phyloP scores from a whole-genome alignment of 2,329 filamentous ascomycete species.

The Exophiala calicioides region DNA sequence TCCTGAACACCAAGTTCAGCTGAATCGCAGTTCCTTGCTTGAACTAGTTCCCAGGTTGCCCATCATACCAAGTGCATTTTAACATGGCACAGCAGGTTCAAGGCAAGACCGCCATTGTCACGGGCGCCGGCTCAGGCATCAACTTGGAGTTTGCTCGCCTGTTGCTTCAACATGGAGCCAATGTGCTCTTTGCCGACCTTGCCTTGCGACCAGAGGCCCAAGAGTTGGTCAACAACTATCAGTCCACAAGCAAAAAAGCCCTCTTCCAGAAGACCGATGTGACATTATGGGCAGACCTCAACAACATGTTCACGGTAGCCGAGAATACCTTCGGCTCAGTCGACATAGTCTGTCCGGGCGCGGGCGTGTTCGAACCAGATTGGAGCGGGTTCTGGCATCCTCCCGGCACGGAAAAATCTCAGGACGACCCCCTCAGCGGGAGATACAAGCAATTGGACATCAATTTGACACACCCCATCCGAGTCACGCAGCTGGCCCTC shows the following conservation, averaged over 20 bases:
- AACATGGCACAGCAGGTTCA: conserved; percentile 29
- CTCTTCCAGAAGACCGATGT: conserved; percentile 53
- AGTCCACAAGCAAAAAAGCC: conserved; percentile 36
- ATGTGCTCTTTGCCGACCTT: conserved; percentile 50
- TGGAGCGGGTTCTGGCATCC: conserved; percentile 55
- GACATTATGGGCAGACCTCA: conserved; percentile 51
- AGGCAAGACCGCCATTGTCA: conserved; percentile 51
- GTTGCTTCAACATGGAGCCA: conserved; percentile 48
- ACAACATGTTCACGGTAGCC: conserved; percentile 52
- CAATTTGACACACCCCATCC: conserved; percentile 56
- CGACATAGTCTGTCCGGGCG: conserved; percentile 51
- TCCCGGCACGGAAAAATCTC: conserved; percentile 45
- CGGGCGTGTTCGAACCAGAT: conserved; percentile 44
- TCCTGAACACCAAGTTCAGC: no score
- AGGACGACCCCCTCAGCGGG: conserved; percentile 42
- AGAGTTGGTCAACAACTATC: conserved; percentile 42
- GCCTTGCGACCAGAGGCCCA: conserved; percentile 48
- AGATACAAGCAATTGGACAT: conserved; percentile 52
- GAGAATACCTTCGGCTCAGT: conserved; percentile 50
- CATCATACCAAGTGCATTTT: no score
- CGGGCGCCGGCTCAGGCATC: conserved; percentile 56
- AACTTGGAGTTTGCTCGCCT: conserved; percentile 48
- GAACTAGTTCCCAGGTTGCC: no score
- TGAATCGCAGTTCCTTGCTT: no score
- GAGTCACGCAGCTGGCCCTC: conserved; percentile 53